Evolutionary conservation across 108 stramenopile genomes (phyloP).

Genomic region (Pseudonitzschia multiseries): DNA sequence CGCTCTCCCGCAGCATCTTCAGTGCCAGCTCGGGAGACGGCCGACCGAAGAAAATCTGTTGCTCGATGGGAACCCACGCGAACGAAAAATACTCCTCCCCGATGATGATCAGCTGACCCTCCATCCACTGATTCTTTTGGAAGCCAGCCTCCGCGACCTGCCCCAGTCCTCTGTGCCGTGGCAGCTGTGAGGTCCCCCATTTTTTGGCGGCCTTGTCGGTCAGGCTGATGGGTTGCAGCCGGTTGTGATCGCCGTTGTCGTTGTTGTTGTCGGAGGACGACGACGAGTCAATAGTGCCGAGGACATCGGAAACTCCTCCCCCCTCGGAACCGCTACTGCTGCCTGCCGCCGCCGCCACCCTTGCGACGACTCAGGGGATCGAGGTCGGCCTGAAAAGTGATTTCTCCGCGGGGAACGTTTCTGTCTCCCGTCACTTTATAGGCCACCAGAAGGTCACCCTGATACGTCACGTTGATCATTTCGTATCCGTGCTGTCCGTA

Average conservation of each 20-base stretch:
- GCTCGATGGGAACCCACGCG: conserved; percentile 79
- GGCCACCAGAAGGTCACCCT: conserved; percentile 71
- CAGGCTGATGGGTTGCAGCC: conserved; percentile 53
- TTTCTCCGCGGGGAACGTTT: conserved; percentile 75
- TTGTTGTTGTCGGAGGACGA: conserved; percentile 6
- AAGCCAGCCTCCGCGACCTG: conserved; percentile 71
- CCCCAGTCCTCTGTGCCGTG: conserved; percentile 56
- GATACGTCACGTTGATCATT: conserved; percentile 75
- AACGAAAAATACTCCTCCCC: conserved; percentile 79
- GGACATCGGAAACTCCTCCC: background rate
- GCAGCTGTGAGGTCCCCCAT: conserved; percentile 69
- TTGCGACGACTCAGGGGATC: conserved; percentile 16
- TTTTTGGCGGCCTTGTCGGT: conserved; percentile 64
- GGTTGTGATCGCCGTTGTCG: background rate
- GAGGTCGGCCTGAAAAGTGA: conserved; percentile 77
- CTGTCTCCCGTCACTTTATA: conserved; percentile 81
- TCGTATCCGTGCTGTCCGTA: conserved; percentile 73
- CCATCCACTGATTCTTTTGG: conserved; percentile 67
- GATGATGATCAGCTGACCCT: conserved; percentile 79
- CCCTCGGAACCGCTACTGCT: background rate
- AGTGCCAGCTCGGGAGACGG: conserved; percentile 67
- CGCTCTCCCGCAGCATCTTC: conserved; percentile 68
- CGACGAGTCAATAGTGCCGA: background rate
- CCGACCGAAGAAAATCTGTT: conserved; percentile 81
- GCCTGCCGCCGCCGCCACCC: background rate